Percentiles rank a stretch among this genome's conserved stretches.
Conservation (phyloP, 2,329 filamentous ascomycete species). For the Fusarium chaquense region DNA sequence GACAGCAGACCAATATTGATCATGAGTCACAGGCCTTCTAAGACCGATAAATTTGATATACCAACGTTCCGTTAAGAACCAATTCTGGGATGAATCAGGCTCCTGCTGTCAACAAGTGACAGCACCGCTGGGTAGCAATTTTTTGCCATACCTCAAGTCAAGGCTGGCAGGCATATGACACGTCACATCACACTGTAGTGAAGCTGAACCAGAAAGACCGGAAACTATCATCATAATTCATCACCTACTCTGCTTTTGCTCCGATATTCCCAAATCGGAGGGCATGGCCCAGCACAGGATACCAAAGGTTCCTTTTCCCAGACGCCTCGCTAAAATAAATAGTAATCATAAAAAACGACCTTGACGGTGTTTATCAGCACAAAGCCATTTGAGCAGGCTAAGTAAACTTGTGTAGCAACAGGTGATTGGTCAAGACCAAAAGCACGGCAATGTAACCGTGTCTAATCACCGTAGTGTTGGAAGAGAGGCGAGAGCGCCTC, state of each 20-base stretch:
- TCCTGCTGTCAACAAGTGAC: conserved; percentile 78
- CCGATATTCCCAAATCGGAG: conserved; percentile 25
- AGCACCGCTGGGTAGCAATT: conserved; percentile 74
- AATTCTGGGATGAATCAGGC: conserved; percentile 74
- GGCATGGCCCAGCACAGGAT: conserved; percentile 31
- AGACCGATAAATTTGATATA: conserved; percentile 62
- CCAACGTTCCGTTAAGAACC: conserved; percentile 88
- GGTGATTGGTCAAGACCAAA: conserved; percentile 17
- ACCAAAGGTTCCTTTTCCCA: conserved; percentile 44
- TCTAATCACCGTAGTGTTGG: conserved; percentile 72
- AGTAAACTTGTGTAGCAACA: conserved; percentile 20
- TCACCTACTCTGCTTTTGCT: conserved; percentile 45
- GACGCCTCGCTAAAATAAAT: conserved; percentile 54
- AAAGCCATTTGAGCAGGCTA: conserved; percentile 13
- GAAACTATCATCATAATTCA: conserved; percentile 43
- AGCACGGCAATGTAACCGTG: conserved; percentile 13
- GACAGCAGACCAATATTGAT: conserved; percentile 43
- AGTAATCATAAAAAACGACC: conserved; percentile 33
- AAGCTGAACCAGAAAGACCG: conserved; percentile 25
- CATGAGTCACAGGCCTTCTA: conserved; percentile 55
- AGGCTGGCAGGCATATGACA: conserved; percentile 9
- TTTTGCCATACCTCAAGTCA: conserved; percentile 13
- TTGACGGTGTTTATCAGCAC: conserved; percentile 36
- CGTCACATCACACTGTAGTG: conserved; percentile 20
- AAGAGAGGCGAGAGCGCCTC: conserved; percentile 81